Percentiles rank a stretch among this genome's conserved stretches.
phyloP scores from a whole-genome alignment of 192 early-diverging fungal genomes.

The Geranomyces michiganensis region DNA sequence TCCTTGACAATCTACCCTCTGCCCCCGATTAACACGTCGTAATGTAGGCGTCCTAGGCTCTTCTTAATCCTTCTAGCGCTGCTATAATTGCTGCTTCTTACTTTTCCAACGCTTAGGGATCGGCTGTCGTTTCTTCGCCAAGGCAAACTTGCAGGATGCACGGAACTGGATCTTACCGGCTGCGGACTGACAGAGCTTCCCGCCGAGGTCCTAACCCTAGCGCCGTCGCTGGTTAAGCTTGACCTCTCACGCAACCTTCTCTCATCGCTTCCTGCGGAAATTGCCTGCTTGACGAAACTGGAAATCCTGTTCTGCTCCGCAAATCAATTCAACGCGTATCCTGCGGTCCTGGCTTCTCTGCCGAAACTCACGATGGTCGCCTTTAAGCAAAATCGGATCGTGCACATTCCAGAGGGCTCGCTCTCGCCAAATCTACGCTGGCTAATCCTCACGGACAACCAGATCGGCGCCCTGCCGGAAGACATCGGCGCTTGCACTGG shows the following conservation, averaged over 20 bases:
- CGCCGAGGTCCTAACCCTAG: not conserved
- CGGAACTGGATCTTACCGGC: not conserved
- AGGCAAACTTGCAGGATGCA: not conserved
- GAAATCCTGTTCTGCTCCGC: conserved; percentile 29
- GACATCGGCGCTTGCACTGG: conserved; percentile 13
- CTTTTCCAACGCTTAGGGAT: no score
- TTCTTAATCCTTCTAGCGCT: no score
- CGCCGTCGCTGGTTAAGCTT: not conserved
- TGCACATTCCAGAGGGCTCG: not conserved
- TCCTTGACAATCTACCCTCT: no score
- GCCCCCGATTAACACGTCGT: no score
- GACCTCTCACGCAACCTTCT: not conserved
- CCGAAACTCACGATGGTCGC: conserved; percentile 26
- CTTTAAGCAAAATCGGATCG: conserved; percentile 24
- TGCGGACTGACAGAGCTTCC: not conserved
- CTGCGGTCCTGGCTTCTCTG: conserved; percentile 3
- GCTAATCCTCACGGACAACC: conserved; percentile 40
- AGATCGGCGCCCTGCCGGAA: conserved; percentile 14
- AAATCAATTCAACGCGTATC: conserved; percentile 22
- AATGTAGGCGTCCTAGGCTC: no score
- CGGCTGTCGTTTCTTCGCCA: not conserved
- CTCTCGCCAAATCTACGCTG: conserved; percentile 21
- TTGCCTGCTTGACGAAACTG: conserved; percentile 10
- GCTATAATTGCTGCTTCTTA: no score
- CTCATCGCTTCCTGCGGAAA: not conserved